These are phyloP conservation scores for Raffaelea deltoideospora DNA, from an alignment of 2,329 filamentous ascomycete species.

Conservation along the genomic window DNA sequence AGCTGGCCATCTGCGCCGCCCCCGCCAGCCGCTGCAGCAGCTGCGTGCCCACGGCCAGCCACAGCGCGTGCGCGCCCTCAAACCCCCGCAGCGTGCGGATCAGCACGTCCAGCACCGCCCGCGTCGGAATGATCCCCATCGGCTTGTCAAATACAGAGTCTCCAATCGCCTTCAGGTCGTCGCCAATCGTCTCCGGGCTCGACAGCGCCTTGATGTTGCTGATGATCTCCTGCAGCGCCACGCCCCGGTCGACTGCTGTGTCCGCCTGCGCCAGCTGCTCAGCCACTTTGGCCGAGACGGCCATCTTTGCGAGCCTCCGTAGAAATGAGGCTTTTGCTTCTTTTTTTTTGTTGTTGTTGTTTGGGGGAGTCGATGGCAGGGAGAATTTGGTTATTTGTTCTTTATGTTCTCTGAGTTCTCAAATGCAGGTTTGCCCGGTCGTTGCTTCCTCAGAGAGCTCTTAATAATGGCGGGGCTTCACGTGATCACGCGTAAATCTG, in stretches of 20 bases:
- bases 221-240: constrained; percentile 12
- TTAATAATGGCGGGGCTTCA: too few species aligned
- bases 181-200: constrained; percentile 5
- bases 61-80: constrained; percentile 45
- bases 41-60: constrained; percentile 61
- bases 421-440: too few species aligned
- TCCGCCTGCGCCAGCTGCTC: constrained; percentile 9
- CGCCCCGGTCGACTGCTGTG: constrained; percentile 3
- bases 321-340: too few species aligned
- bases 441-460: too few species aligned
- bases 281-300: constrained; percentile 6
- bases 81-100: constrained; percentile 41
- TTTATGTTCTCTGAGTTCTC: too few species aligned
- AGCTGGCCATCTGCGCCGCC: constrained; percentile 46
- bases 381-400: too few species aligned
- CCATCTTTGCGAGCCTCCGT: neutral
- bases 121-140: constrained; percentile 15
- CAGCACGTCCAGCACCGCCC: constrained; percentile 12
- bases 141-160: constrained; percentile 10
- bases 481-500: too few species aligned
- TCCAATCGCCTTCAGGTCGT: constrained; percentile 12
- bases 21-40: constrained; percentile 53
- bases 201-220: constrained; percentile 11
- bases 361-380: too few species aligned
- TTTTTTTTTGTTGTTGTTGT: too few species aligned